Evolutionary conservation across 75 land plant genomes (phyloP), one percentile per base, ranked within the genome.

Genomic region (Picea sitchensis): DNA sequence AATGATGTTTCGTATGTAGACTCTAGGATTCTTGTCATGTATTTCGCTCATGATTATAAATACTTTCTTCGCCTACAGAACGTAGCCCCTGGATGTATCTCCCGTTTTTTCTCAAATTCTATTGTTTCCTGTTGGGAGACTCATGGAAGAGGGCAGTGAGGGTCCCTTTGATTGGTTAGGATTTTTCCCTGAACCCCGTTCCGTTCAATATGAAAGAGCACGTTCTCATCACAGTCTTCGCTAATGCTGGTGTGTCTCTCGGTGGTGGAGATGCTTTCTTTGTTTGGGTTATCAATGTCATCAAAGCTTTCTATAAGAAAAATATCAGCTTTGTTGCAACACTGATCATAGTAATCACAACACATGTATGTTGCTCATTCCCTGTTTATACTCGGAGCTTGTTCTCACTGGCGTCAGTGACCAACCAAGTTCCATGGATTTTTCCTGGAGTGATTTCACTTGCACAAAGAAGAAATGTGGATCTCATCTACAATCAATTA

Each of bases 1-100:
- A 38, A 79, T 87, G 90, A 92, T 92, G 7, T 90, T 92, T 81
- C 82, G 90, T 14, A 83, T 84, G 60, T 90, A 92, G 92, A 61
- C 76, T 75, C 85, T 92, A 18, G 94, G 92, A 32, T 32, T 88
- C 61, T 31, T 78, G 14, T 86, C 90, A 14, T 92, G 92, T 78
- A 75, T 82, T 14, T 14, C 90, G 56, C 85, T 92, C 31, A 85
- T 85, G 20, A 88, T 90, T 73, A 84, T 92, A 83, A 92, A 92
- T 86, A 87, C 88, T 13, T 92, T 90, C 87, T 92, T 90, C 85
- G 80, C 80, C 14, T 92, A 81, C 86, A 76, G 94, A 17, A 88
- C 92, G 0, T 87, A 92, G 81, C 94, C 90, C 4, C 84, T 92
- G n/a, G 77, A 83, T 38, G 88, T 90, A 26, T 86, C 90, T 9